These are phyloP conservation scores for Multifurca ochricompacta DNA, from an alignment of 768 basidiomycete species.

Conservation along the genomic window DNA sequence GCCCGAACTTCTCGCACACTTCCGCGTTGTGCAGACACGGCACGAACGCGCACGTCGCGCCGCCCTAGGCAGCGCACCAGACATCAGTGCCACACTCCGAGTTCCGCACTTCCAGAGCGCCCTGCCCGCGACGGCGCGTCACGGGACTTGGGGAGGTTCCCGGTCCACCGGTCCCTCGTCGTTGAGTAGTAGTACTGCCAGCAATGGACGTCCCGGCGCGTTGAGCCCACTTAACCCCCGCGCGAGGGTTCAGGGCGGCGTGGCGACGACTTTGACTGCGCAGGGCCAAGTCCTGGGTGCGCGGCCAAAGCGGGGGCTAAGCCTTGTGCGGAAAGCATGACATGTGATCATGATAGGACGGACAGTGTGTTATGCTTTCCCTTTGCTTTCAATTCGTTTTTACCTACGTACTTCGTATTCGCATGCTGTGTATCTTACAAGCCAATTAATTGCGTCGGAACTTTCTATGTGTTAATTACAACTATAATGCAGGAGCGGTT, in stretches of 20 bases:
- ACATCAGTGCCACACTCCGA: constrained; percentile 46
- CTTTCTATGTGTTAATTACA: neutral
- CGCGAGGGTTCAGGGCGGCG: constrained; percentile 20
- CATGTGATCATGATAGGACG: neutral
- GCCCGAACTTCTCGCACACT: constrained; percentile 89
- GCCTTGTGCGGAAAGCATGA: constrained; percentile 18
- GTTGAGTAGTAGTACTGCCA: neutral
- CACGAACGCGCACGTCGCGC: constrained; percentile 89
- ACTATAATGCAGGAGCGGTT: neutral
- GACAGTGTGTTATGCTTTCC: too few species aligned
- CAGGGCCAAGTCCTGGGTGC: constrained; percentile 18
- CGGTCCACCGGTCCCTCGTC: neutral
- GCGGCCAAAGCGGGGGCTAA: constrained; percentile 16
- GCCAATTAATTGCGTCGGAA: neutral
- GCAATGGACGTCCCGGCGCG: constrained; percentile 12
- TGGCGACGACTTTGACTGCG: constrained; percentile 17
- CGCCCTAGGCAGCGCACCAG: constrained; percentile 44
- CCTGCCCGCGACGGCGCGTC: constrained; percentile 53
- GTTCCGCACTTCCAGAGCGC: constrained; percentile 28
- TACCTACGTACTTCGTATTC: neutral
- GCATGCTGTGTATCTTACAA: neutral
- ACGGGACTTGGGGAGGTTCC: constrained; percentile 41
- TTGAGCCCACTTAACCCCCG: constrained; percentile 21
- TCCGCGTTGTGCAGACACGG: constrained; percentile 79
- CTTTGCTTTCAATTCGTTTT: neutral